phyloP scores from a whole-genome alignment of 331 rosid species.

The Acacia concinna region DNA sequence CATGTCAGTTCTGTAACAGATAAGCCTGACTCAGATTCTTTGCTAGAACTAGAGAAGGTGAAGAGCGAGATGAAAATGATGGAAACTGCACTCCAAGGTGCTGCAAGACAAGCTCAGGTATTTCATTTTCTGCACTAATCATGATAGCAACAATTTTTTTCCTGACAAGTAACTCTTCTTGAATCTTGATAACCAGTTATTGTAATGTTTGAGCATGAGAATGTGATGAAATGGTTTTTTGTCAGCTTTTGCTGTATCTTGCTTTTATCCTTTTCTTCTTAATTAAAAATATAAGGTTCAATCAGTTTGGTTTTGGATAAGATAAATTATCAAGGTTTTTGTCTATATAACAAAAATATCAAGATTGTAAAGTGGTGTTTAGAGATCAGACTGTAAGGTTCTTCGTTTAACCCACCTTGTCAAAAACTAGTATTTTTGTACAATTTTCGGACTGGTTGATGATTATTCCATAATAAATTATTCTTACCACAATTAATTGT shows the following conservation, averaged over 20 bases:
- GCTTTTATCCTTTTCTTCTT: slow-evolving; percentile 19
- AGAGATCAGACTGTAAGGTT: slow-evolving; percentile 5
- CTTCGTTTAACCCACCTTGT: neutral
- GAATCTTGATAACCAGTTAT: neutral
- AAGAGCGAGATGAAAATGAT: slow-evolving; percentile 90
- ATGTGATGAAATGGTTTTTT: slow-evolving; percentile 17
- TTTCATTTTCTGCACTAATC: slow-evolving; percentile 29
- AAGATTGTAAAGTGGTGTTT: slow-evolving; percentile 10
- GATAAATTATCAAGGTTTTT: neutral
- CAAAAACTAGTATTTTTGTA: slow-evolving; percentile 17
- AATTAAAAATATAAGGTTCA: neutral
- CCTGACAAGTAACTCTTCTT: slow-evolving; percentile 19
- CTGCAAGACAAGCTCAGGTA: slow-evolving; percentile 99
- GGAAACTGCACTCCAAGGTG: slow-evolving; percentile 97
- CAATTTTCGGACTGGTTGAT: neutral
- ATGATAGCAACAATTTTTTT: slow-evolving; percentile 17
- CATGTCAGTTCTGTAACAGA: slow-evolving; percentile 45
- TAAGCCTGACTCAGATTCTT: slow-evolving; percentile 45
- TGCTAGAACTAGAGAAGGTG: slow-evolving; percentile 69
- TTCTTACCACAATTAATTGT: neutral
- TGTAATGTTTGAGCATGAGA: slow-evolving; percentile 19
- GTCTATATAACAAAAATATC: neutral
- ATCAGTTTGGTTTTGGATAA: neutral
- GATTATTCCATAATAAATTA: neutral
- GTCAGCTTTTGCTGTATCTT: slow-evolving; percentile 23